Evolutionary conservation across 2,329 filamentous ascomycete species (phyloP), one percentile per base, ranked within the genome.

Genomic region (Cladophialophora psammophila): DNA sequence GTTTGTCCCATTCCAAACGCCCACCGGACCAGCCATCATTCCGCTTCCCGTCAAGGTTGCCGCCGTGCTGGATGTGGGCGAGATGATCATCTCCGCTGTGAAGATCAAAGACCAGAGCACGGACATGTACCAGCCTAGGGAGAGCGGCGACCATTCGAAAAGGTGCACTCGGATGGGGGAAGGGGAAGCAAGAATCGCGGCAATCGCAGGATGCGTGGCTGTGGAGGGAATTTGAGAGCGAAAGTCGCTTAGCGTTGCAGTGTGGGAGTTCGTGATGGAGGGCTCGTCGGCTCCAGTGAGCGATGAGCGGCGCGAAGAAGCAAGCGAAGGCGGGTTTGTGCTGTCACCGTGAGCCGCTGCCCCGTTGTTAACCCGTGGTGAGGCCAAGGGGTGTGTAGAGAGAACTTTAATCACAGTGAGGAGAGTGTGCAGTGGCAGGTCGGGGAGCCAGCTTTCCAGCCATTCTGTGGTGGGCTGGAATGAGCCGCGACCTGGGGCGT

Each of bases 71-170:
- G 72, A 71, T 5, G 71, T 63, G 3, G 71, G 71, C 7, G 68
- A 67, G 34, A 94, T 88, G 65, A 93, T 88, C 89, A 97, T 92
- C 80, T 99, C 95, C 74, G 89, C 90, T 34, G 91, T 89, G 77
- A 97, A 98, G 61, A 97, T 88, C 73, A 97, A 92, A 15, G 93
- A 90, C 95, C 95, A 99, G 9, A 99, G 84, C 12, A 98, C 84
- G 5, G 92, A 94, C 78, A 97, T 93, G 78, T 98, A 97, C 95
- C 95, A 98, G 57, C 94, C 94, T 59, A 98, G 84, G 0, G 92
- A 91, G 38, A 97, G 83, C 0, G 92, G 90, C 2, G 93, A 94
- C 94, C 94, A 98, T 80, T 97, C 93, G 75, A 98, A 98, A 13
- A 92, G 90, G 76, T 97, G 94, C 15, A 95, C 90, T 36, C 91